Evolutionary conservation across 2,329 filamentous ascomycete genomes (phyloP).

Genomic region (Nemania diffusa): DNA sequence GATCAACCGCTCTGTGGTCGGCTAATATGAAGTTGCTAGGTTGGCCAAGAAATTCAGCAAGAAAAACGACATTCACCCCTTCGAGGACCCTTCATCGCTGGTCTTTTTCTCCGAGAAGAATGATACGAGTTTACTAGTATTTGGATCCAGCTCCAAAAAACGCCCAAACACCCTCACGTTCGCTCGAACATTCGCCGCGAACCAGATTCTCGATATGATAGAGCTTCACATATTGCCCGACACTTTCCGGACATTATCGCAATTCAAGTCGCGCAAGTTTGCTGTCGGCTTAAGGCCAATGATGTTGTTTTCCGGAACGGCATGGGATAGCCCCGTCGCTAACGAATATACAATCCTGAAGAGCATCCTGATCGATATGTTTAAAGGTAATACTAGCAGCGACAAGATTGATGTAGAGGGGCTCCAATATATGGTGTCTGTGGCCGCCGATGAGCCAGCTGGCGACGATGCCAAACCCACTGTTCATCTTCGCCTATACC

Average conservation of each 20-base stretch:
- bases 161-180: slow-evolving; percentile 89
- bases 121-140: slow-evolving; percentile 86
- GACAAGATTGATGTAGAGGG: slow-evolving; percentile 94
- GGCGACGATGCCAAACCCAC: slow-evolving; percentile 62
- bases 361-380: slow-evolving; percentile 88
- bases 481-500: slow-evolving; percentile 80
- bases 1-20: not conserved
- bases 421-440: slow-evolving; percentile 87
- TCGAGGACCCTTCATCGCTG: slow-evolving; percentile 86
- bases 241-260: slow-evolving; percentile 73
- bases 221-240: slow-evolving; percentile 86
- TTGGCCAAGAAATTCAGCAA: slow-evolving; percentile 92
- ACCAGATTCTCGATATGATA: slow-evolving; percentile 93
- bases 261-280: slow-evolving; percentile 81
- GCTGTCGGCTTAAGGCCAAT: slow-evolving; percentile 88
- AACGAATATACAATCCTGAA: slow-evolving; percentile 88
- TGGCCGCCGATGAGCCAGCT: slow-evolving; percentile 75
- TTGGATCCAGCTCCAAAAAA: slow-evolving; percentile 91
- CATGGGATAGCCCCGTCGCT: slow-evolving; percentile 83
- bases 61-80: slow-evolving; percentile 95
- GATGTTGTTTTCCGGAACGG: slow-evolving; percentile 88
- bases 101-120: slow-evolving; percentile 98
- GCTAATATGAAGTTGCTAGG: slow-evolving; percentile 19
- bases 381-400: slow-evolving; percentile 79
- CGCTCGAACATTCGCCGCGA: slow-evolving; percentile 77